phyloP scores from a whole-genome alignment of 2,329 filamentous ascomycete genomes.

The Sporothrix protearum region DNA sequence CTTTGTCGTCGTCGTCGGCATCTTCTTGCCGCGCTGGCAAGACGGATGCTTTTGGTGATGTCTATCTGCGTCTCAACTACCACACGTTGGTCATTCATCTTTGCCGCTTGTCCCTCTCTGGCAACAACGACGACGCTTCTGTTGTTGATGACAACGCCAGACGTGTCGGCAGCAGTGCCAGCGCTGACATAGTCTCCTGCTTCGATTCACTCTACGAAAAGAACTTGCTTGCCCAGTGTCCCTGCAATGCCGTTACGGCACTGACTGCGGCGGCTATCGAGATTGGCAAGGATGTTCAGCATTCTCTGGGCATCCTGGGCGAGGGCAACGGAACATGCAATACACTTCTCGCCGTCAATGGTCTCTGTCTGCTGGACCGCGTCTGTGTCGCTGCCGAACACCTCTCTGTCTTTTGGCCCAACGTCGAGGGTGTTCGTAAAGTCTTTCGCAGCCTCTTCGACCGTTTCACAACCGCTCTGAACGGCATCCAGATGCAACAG shows the following conservation, averaged over 20 bases:
- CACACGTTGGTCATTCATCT: conserved; percentile 24
- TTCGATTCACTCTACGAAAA: conserved; percentile 17
- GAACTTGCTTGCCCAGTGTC: conserved; percentile 16
- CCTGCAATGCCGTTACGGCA: conserved; percentile 19
- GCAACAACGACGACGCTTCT: background rate
- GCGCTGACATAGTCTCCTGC: conserved; percentile 16
- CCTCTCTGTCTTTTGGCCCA: conserved; percentile 23
- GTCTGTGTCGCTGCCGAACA: conserved; percentile 13
- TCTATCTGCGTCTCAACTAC: conserved; percentile 21
- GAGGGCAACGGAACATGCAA: background rate
- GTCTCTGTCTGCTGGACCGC: conserved; percentile 19
- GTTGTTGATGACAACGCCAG: background rate
- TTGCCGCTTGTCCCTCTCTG: background rate
- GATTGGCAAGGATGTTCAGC: conserved; percentile 21
- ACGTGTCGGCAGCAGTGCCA: conserved; percentile 3
- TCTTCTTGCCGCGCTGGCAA: background rate
- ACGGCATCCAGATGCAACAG: conserved; percentile 11
- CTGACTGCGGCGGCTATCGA: conserved; percentile 23
- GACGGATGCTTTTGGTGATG: conserved; percentile 8
- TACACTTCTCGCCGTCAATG: conserved; percentile 18
- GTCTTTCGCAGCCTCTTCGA: conserved; percentile 23
- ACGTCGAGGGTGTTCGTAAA: conserved; percentile 22
- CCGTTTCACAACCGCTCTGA: conserved; percentile 10
- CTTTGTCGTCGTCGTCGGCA: background rate
- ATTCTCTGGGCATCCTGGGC: background rate